phyloP scores from a whole-genome alignment of 257 asterid genomes.

The Forsythia viridissima region DNA sequence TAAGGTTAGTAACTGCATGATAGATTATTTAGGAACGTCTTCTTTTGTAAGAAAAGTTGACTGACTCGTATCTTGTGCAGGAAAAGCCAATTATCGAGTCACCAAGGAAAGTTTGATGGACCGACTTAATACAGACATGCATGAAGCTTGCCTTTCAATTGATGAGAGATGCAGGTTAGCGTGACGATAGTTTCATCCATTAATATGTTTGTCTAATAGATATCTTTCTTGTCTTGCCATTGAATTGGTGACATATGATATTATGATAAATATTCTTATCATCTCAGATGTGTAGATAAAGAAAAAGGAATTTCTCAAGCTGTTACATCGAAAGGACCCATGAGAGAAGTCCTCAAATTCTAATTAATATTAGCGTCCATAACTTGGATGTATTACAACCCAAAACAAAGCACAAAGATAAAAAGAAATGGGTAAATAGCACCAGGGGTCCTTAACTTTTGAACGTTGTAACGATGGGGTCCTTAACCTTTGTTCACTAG shows the following conservation, averaged over 20 bases:
- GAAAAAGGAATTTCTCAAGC: background rate
- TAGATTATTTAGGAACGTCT: background rate
- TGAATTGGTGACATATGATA: background rate
- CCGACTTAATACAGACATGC: slow-evolving; percentile 73
- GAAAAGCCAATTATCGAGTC: slow-evolving; percentile 62
- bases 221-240: background rate
- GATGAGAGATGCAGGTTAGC: slow-evolving; percentile 66
- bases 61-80: slow-evolving; percentile 28
- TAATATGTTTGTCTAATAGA: background rate
- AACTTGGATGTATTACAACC: background rate
- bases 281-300: background rate
- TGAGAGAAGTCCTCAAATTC: background rate
- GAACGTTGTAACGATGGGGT: too few relatives aligned
- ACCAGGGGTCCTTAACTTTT: too few relatives aligned
- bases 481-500: too few relatives aligned
- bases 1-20: background rate
- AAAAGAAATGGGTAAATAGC: too few relatives aligned
- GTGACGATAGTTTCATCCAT: background rate
- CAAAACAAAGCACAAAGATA: background rate
- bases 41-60: background rate
- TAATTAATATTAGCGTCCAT: background rate
- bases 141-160: slow-evolving; percentile 68
- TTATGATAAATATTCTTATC: too few relatives aligned
- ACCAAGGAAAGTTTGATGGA: slow-evolving; percentile 75
- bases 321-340: background rate